A percentile compares a stretch with the other conserved stretches of the same genome.
These are phyloP conservation scores for Ceratocystis cacaofunesta DNA, from an alignment of 2,329 filamentous ascomycete genomes.

Conservation along the genomic window DNA sequence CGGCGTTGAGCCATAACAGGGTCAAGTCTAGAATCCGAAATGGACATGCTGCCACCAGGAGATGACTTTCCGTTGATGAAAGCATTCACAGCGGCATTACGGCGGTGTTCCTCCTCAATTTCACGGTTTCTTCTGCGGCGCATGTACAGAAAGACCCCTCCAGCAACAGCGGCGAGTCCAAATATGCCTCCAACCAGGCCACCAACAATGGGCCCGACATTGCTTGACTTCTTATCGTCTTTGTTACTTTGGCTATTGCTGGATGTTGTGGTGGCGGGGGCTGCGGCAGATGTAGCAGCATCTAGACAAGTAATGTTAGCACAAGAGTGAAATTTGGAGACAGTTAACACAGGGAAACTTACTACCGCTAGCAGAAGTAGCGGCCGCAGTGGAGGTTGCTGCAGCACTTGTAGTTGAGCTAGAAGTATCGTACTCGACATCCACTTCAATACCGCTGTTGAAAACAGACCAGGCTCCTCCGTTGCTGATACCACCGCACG, in stretches of 20 bases:
- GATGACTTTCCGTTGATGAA: conserved; percentile 55
- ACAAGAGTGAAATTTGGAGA: neutral
- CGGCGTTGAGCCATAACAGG: conserved; percentile 70
- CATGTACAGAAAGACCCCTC: conserved; percentile 57
- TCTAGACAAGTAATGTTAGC: conserved; percentile 8
- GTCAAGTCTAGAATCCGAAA: conserved; percentile 73
- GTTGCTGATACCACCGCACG: conserved; percentile 36
- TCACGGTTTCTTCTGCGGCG: conserved; percentile 61
- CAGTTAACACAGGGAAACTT: neutral
- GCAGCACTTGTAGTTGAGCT: conserved; percentile 19
- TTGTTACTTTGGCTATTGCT: neutral
- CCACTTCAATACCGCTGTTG: conserved; percentile 35
- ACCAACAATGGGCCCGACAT: conserved; percentile 69
- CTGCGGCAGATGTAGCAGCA: conserved; percentile 19
- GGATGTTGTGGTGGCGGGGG: conserved; percentile 21
- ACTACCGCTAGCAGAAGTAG: conserved; percentile 14
- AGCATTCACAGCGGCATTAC: conserved; percentile 62
- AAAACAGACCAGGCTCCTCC: conserved; percentile 30
- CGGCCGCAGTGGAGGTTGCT: conserved; percentile 21
- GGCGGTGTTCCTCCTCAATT: conserved; percentile 71
- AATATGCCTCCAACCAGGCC: conserved; percentile 78
- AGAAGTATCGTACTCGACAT: conserved; percentile 24
- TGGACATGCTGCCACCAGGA: conserved; percentile 50
- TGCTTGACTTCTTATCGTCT: conserved; percentile 33
- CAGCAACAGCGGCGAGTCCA: conserved; percentile 48